These are phyloP conservation scores for Aspergillus flavus DNA, from an alignment of 2,329 filamentous ascomycete species.

Conservation along the genomic window DNA sequence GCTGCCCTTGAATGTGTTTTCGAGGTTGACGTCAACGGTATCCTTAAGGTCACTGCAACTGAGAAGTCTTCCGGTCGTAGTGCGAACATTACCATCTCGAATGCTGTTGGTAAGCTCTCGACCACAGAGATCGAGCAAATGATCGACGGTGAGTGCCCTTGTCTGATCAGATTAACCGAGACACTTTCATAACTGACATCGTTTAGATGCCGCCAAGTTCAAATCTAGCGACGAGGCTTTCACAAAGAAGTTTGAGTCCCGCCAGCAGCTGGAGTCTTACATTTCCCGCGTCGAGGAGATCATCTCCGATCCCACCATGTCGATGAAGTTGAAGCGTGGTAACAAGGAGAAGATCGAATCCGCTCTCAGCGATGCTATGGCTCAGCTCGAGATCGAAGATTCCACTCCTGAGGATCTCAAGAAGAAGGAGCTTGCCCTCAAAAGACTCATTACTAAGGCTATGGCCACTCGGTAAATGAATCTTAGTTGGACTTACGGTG, in stretches of 20 bases:
- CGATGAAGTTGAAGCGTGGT: slow-evolving; percentile 96
- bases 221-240: slow-evolving; percentile 97
- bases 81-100: slow-evolving; percentile 99
- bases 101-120: slow-evolving; percentile 98
- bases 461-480: slow-evolving; percentile 81
- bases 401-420: slow-evolving; percentile 90
- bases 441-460: slow-evolving; percentile 97
- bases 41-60: slow-evolving; percentile 97
- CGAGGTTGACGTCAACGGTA: slow-evolving; percentile 99
- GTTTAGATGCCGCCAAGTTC: slow-evolving; percentile 90
- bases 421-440: slow-evolving; percentile 99
- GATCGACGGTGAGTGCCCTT: slow-evolving; percentile 69
- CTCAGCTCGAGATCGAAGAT: slow-evolving; percentile 93
- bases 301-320: slow-evolving; percentile 92
- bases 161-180: background rate
- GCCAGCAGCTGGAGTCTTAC: slow-evolving; percentile 99
- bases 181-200: background rate
- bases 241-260: slow-evolving; percentile 98
- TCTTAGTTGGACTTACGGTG: background rate
- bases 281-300: slow-evolving; percentile 99
- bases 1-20: slow-evolving; percentile 97
- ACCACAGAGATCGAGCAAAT: slow-evolving; percentile 95
- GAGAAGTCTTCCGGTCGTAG: slow-evolving; percentile 98
- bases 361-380: slow-evolving; percentile 96
- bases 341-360: slow-evolving; percentile 99